phyloP scores from a whole-genome alignment of 2,329 filamentous ascomycete genomes.

The Trichoderma pleuroti region DNA sequence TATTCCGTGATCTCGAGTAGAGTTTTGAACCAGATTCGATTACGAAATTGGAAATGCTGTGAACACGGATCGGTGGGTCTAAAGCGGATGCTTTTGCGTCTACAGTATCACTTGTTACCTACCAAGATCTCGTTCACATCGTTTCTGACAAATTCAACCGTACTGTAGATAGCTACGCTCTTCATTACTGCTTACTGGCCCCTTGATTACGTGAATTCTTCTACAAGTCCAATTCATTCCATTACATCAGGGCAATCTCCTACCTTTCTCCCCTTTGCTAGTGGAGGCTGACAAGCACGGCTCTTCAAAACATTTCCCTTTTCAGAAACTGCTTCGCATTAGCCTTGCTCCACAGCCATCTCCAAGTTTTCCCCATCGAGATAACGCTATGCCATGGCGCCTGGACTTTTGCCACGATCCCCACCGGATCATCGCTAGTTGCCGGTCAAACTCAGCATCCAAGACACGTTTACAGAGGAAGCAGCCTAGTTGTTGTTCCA shows the following conservation, averaged over 20 bases:
- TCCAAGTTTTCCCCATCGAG: neutral
- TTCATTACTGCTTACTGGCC: neutral
- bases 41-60: neutral
- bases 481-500: neutral
- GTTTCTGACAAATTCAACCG: neutral
- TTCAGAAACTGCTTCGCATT: neutral
- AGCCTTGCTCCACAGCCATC: neutral
- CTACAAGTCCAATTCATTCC: neutral
- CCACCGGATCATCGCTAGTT: neutral
- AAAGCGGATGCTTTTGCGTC: neutral
- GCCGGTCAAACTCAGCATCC: neutral
- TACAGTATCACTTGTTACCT: too few relatives aligned
- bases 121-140: neutral
- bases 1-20: neutral
- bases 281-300: neutral
- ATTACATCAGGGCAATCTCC: neutral
- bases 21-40: neutral
- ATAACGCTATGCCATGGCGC: neutral
- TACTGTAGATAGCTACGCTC: neutral
- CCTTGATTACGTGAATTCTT: neutral
- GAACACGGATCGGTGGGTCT: neutral
- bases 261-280: neutral
- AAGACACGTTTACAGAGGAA: neutral
- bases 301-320: neutral
- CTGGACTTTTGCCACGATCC: neutral